Percentiles rank a stretch among this genome's conserved stretches.
phyloP scores from a whole-genome alignment of 306 rosid genomes.

The Prunus davidiana region DNA sequence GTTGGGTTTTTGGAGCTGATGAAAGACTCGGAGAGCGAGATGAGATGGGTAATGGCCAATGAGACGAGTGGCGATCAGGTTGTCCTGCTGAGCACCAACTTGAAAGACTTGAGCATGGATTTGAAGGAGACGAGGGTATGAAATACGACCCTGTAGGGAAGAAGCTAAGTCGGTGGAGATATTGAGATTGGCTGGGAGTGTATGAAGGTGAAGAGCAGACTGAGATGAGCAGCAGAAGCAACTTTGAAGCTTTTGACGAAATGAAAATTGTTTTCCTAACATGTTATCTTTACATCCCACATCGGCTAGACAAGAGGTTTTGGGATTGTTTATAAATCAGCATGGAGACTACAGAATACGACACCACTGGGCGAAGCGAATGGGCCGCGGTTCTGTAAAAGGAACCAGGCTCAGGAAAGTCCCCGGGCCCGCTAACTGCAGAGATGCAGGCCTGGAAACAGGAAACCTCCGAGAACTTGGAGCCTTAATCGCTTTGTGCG shows the following conservation, averaged over 20 bases:
- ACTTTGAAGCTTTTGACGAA: conserved; percentile 19
- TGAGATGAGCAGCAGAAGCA: neutral
- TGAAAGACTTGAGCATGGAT: conserved; percentile 47
- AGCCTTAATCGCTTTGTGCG: neutral
- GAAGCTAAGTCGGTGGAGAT: conserved; percentile 21
- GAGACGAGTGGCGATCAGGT: conserved; percentile 60
- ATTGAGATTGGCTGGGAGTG: conserved; percentile 10
- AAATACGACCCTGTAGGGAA: conserved; percentile 39
- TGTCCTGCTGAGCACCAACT: conserved; percentile 49
- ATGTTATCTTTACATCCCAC: neutral
- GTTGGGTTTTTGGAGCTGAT: conserved; percentile 45
- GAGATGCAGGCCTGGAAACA: conserved; percentile 16
- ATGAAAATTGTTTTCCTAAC: neutral
- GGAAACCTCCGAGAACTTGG: neutral
- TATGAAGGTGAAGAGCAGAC: conserved; percentile 19
- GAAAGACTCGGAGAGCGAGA: conserved; percentile 34
- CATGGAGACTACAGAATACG: rapidly evolving
- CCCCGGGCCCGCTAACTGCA: conserved; percentile 21
- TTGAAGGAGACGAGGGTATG: conserved; percentile 43
- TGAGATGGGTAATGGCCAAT: conserved; percentile 53
- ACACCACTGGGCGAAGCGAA: neutral
- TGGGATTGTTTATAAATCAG: neutral
- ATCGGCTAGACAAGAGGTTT: neutral
- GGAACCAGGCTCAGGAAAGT: neutral
- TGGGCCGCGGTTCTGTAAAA: neutral